Base-by-base conservation (phyloP, 768 basidiomycete species). In the Tulasnella sp. region DNA sequence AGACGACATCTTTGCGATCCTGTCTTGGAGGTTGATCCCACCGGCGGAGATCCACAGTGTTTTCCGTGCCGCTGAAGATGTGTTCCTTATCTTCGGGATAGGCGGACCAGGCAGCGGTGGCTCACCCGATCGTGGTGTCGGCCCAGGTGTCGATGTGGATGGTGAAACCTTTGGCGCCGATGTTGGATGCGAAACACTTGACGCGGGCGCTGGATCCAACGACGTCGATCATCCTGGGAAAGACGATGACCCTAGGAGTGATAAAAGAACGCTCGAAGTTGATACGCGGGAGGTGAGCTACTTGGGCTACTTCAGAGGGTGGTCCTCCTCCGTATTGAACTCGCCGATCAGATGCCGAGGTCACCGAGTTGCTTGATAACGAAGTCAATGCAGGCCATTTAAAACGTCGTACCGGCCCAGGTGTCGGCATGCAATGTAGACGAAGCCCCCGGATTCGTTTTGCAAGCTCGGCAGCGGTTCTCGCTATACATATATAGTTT, bases 291-390 rank as follows among this genome's bases (percentile, higher is more conserved):
- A 31, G 38, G 73, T 74, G 11, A 31, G 3, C 12, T 19, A 14
- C 52, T 74, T 19, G 31, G 73, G 73, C 12, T 36, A 4, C 37
- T 74, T 64, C 73, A 29, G 36, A 9, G 52, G 45, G 34, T 74
- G 73, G 73, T 74, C 73, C 15, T 58, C 49, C 73, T 14, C 15
- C 12, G 73, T 74, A 12, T 29, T 36, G 58, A 58, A 74, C 14
- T 64, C 14, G 19, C 73, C 73, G 9, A 6, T 19, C n/a, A 29
- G 54, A 58, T n/a, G 29, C 64, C 58, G n/a, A 37, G 36, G 29
- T 74, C 8, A 29, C 29, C 52, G 2, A 52, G 52, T 9, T 17
- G 4, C n/a, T 31, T 11, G 1, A 22, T 25, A 22, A 64, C 29
- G 49, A n/a, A 64, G n/a, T 15, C 25, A 4, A 69, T 3, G 9